These are phyloP conservation scores for Clonostachys rosea DNA, from an alignment of 2,329 filamentous ascomycete species.

Conservation along the genomic window DNA sequence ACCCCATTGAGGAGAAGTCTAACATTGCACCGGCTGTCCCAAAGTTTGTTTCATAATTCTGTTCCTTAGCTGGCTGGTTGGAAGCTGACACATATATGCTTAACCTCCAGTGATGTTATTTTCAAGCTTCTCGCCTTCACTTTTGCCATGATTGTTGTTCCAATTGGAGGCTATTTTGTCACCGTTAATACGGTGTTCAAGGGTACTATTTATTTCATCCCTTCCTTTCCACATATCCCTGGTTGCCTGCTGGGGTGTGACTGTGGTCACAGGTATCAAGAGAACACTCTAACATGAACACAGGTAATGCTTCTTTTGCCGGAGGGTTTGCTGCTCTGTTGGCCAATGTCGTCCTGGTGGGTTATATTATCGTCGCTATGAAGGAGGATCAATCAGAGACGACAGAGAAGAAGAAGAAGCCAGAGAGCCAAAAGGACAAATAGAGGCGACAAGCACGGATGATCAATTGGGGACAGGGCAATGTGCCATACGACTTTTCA, in stretches of 20 bases:
- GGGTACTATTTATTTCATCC: conserved; percentile 44
- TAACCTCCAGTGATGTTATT: conserved; percentile 65
- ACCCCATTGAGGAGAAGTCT: conserved; percentile 49
- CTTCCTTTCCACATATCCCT: too few relatives aligned
- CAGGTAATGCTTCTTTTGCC: conserved; percentile 85
- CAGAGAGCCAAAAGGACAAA: conserved; percentile 42
- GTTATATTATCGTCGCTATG: conserved; percentile 90
- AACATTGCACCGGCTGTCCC: conserved; percentile 81
- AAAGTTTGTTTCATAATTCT: conserved; percentile 45
- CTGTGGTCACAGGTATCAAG: too few relatives aligned
- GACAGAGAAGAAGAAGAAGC: conserved; percentile 30
- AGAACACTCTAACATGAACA: background rate
- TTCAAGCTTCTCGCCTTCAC: conserved; percentile 88
- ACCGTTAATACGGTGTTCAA: conserved; percentile 72
- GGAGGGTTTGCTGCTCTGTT: conserved; percentile 82
- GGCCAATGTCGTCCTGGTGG: conserved; percentile 85
- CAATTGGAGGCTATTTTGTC: conserved; percentile 85
- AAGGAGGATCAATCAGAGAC: conserved; percentile 67
- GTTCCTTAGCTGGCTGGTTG: background rate
- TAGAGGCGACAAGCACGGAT: background rate
- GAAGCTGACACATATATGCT: background rate
- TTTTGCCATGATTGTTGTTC: conserved; percentile 81
- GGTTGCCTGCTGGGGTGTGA: too few relatives aligned
- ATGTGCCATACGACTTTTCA: too few relatives aligned
- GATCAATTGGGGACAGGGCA: too few relatives aligned